Evolutionary conservation across 129 eudicot species (phyloP), one percentile per base, ranked within the genome.

Genomic region (Ambrosia artemisiifolia): DNA sequence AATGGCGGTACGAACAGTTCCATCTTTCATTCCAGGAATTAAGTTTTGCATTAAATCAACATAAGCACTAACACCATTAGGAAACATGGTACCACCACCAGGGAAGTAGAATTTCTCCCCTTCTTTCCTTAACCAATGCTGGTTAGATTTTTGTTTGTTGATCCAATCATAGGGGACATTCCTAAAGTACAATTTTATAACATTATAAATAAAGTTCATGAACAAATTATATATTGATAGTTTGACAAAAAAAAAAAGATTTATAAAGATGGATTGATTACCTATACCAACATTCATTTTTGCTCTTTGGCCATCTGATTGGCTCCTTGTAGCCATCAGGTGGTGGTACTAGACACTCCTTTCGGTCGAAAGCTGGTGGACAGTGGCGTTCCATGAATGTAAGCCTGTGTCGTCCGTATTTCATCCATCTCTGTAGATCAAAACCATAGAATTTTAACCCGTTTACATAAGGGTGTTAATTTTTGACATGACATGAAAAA

Each of bases 31-130:
- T 68, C 83, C 90, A 2, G 98, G 96, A 63, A 92, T 87, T 67
- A 92, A 55, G 77, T 87, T 88, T 76, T 83, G 84, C 96, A 92
- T 92, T 63, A 87, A 63, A 83, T 92, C 96, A 43, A 89, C 95
- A 61, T 92, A 92, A 13, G 82, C 78, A 32, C 95, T 82, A 42
- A 92, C 98, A 61, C 98, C 98, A 53, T 87, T 87, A 28, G 98
- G 98, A 49, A 92, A 92, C 98, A 89, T 92, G 40, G 98, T 92
- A 19, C 98, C 98, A 36, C 98, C 98, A 54, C 98, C 98, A 40
- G 96, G 98, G 77, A 92, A 92, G 77, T 75, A 80, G 75, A 92
- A 92, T 65, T 92, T 92, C 80, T 92, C 96, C 71, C 98, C 96
- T 82, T 89, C 91, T 82, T 92, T 92, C 78, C 68, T 82, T 60